These are phyloP conservation scores for Yamadazyma akitaensis DNA, from an alignment of 805 yeast species.

Conservation along the genomic window DNA sequence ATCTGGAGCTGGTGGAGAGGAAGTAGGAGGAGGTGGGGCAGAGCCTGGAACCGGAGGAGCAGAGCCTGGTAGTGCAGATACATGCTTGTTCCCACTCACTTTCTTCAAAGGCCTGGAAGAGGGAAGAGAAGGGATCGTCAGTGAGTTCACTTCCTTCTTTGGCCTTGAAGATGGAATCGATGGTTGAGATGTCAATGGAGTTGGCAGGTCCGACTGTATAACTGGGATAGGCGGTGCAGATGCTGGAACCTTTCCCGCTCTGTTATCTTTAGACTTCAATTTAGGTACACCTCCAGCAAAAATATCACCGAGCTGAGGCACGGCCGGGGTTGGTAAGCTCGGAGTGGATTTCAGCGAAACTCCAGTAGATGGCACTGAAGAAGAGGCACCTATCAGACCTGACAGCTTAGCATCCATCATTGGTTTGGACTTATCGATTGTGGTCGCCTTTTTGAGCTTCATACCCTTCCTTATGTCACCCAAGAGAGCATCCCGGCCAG, in stretches of 20 bases:
- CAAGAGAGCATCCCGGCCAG: constrained; percentile 50
- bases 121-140: neutral
- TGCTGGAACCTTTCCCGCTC: constrained; percentile 33
- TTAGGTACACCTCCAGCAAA: constrained; percentile 83
- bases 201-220: constrained; percentile 2
- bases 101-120: neutral
- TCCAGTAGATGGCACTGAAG: constrained; percentile 16
- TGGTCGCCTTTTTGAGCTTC: constrained; percentile 39
- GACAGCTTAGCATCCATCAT: constrained; percentile 49
- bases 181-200: neutral
- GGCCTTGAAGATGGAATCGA: neutral
- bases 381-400: constrained; percentile 25
- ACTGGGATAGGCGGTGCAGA: constrained; percentile 39
- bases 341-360: neutral
- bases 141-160: neutral
- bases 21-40: neutral
- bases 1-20: constrained; percentile 4
- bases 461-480: constrained; percentile 75
- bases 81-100: neutral
- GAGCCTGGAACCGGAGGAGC: constrained; percentile 2
- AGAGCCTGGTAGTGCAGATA: neutral
- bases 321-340: constrained; percentile 17
- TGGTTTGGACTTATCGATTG: constrained; percentile 50
- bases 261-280: constrained; percentile 44
- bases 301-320: constrained; percentile 60